Percentiles rank a stretch among this genome's conserved stretches.
These are phyloP conservation scores for Xylaria sp. DNA, from an alignment of 2,329 filamentous ascomycete species.

Conservation along the genomic window DNA sequence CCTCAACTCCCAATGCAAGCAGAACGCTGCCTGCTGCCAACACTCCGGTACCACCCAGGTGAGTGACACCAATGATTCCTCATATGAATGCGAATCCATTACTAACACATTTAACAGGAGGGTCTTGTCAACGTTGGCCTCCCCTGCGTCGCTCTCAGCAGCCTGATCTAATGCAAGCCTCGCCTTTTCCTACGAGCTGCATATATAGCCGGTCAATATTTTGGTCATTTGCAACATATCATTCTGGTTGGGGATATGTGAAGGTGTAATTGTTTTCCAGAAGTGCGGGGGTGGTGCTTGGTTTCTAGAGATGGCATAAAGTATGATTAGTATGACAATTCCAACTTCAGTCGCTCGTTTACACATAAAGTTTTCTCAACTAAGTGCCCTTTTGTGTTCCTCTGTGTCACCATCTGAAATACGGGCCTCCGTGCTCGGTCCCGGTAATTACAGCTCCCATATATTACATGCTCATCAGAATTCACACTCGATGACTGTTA, in stretches of 20 bases:
- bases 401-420: no score
- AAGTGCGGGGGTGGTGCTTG: conserved; percentile 37
- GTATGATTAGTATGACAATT: conserved; percentile 42
- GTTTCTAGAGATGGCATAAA: conserved; percentile 40
- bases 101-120: conserved; percentile 37
- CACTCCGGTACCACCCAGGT: conserved; percentile 44
- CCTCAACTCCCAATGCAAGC: conserved; percentile 47
- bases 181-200: conserved; percentile 24
- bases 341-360: conserved; percentile 50
- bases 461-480: no score
- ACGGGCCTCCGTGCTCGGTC: no score
- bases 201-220: conserved; percentile 32
- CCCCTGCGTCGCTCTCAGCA: conserved; percentile 47
- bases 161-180: conserved; percentile 44
- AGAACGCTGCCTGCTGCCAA: conserved; percentile 50
- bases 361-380: neutral
- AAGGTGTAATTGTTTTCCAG: conserved; percentile 43
- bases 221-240: conserved; percentile 36
- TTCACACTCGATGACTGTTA: no score
- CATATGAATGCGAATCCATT: neutral
- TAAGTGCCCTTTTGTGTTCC: neutral
- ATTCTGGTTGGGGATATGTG: conserved; percentile 43
- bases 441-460: no score
- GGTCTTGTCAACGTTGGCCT: conserved; percentile 48
- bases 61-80: conserved; percentile 21